These are phyloP conservation scores for Colletotrichum cuscutae DNA, from an alignment of 2,329 filamentous ascomycete genomes.

Conservation along the genomic window DNA sequence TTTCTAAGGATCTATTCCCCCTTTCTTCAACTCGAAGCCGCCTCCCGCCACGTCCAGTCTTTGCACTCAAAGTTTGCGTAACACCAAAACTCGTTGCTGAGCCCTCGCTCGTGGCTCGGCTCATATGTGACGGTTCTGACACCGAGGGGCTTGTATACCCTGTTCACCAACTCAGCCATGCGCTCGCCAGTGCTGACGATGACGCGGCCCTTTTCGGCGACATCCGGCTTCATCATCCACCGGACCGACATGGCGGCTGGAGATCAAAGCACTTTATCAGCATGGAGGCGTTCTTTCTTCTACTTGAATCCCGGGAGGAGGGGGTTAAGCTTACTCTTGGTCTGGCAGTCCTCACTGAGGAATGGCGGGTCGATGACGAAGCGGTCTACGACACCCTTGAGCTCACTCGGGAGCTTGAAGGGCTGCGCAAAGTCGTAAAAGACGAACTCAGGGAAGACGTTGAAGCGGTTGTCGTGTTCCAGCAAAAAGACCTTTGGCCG, in stretches of 20 bases:
- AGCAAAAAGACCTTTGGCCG: conserved; percentile 73
- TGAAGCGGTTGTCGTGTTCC: conserved; percentile 80
- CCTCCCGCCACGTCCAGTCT: conserved; percentile 54
- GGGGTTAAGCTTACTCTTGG: conserved; percentile 66
- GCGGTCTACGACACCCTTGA: conserved; percentile 74
- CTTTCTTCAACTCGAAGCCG: conserved; percentile 31
- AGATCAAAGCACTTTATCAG: not conserved
- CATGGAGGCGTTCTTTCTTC: no score
- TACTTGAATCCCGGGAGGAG: no score
- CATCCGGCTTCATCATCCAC: conserved; percentile 69
- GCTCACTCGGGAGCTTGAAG: conserved; percentile 67
- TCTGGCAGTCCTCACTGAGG: conserved; percentile 82
- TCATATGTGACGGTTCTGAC: conserved; percentile 74
- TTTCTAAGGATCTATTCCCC: not conserved
- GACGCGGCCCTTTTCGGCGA: conserved; percentile 48
- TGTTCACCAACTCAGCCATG: conserved; percentile 72
- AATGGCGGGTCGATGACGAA: conserved; percentile 85
- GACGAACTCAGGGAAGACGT: conserved; percentile 78
- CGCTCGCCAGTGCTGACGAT: conserved; percentile 83
- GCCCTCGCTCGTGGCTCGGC: conserved; percentile 74
- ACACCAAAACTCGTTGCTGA: conserved; percentile 85
- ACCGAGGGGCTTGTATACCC: conserved; percentile 74
- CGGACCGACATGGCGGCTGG: conserved; percentile 77
- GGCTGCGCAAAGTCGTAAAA: conserved; percentile 80
- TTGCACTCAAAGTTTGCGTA: conserved; percentile 81